A percentile compares a stretch with the other conserved stretches of the same genome.
These are phyloP conservation scores for sunflower (Helianthus annuus) DNA, from an alignment of 129 eudicot species.

Conservation along the genomic window HanXRQr2.0-SUNRISE NC_035442.2:48662609-48663108, in stretches of 20 bases:
- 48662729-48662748: constrained; percentile 1
- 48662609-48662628: constrained; percentile 20
- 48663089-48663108: background rate
- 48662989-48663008: too few species aligned
- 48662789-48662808: constrained; percentile 88
- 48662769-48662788: constrained; percentile 87
- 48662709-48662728: background rate
- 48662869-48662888: constrained; percentile 52
- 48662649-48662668: constrained; percentile 86
- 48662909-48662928: background rate
- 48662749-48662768: constrained; percentile 16
- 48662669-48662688: constrained; percentile 80
- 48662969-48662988: background rate
- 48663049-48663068: background rate
- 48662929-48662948: background rate
- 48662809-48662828: constrained; percentile 79
- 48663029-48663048: background rate
- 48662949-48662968: background rate
- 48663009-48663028: too few species aligned
- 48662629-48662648: constrained; percentile 55
- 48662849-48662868: constrained; percentile 93
- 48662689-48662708: constrained; percentile 10
- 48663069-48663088: background rate
- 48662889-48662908: constrained; percentile 18
- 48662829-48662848: constrained; percentile 96